phyloP scores from a whole-genome alignment of 2,329 filamentous ascomycete species.

The Exophiala xenobiotica region DNA sequence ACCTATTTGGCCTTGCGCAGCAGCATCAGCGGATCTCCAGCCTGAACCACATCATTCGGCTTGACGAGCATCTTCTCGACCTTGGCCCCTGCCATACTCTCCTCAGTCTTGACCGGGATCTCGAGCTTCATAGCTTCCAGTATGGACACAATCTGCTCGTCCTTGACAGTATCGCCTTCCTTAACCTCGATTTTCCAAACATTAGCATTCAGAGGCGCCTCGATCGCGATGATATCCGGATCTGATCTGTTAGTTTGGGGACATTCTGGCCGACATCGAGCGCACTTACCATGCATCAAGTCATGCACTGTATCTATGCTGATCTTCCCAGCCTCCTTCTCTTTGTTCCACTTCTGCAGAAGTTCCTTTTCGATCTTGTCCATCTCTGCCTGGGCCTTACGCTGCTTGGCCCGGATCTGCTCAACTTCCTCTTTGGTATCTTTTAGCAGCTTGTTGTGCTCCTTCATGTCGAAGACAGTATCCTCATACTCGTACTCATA shows the following conservation, averaged over 20 bases:
- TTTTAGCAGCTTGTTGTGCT: constrained; percentile 52
- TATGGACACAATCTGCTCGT: constrained; percentile 47
- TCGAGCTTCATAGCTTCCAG: constrained; percentile 62
- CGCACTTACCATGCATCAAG: constrained; percentile 46
- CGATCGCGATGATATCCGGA: constrained; percentile 39
- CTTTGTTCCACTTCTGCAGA: constrained; percentile 39
- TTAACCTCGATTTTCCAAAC: constrained; percentile 53
- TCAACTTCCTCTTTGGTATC: constrained; percentile 50
- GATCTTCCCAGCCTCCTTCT: constrained; percentile 50
- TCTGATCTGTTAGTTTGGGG: no score
- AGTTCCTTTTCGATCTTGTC: constrained; percentile 39
- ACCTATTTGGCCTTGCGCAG: constrained; percentile 28
- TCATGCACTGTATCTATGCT: constrained; percentile 51
- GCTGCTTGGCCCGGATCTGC: constrained; percentile 47
- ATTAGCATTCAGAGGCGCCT: constrained; percentile 51
- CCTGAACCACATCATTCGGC: constrained; percentile 41
- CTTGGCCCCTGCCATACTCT: constrained; percentile 30
- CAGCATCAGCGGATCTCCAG: constrained; percentile 37
- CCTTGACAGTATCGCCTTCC: constrained; percentile 43
- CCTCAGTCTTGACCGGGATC: constrained; percentile 44
- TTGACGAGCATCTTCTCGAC: constrained; percentile 44
- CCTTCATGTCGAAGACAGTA: constrained; percentile 55
- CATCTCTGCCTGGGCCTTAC: constrained; percentile 49
- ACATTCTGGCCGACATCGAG: no score
- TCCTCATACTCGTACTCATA: constrained; percentile 55